Base-by-base conservation (phyloP, 192 early-diverging fungal genomes). In the Backusella liffmaniae region DNA sequence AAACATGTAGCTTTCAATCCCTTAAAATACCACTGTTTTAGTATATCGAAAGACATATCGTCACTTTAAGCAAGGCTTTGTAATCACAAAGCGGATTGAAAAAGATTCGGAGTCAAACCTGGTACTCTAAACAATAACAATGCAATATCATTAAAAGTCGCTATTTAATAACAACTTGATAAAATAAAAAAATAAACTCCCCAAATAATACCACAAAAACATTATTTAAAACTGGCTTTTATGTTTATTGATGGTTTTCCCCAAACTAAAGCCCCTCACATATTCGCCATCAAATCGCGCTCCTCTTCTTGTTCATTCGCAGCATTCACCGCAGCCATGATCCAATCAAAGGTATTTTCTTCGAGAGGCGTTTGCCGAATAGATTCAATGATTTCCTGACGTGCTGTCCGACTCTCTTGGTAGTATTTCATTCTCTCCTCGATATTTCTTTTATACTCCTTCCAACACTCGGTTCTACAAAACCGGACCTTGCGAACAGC, bases 401-500 rank as follows among this genome's bases (percentile, higher is more conserved):
- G 67, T 21, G 37, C n/a, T 23, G 10, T 21, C 3, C 66, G 30
- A 35, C 5, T 35, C 0, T 67, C 35, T 36, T 67, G 30, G 30
- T 35, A 32, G 5, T 69, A n/a, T 69, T n/a, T 41, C 21, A 69
- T 5, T 21, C 7, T 69, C 35, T 69, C n/a, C 8, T 35, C 35
- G 12, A 69, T 39, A 12, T 37, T 36, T 37, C n/a, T 36, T 69
- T 37, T 35, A 69, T 69, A 69, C 21, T 29, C 67, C 21, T 26
- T 23, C 67, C 67, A 69, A 1, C 67, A 69, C 37, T 69, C 13
- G 4, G 21, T 69, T 21, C 37, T 37, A 69, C 67, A 69, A 23
- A 69, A 69, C 6, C 67, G 67, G 23, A 69, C n/a, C 7, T 69
- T 69, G 23, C 67, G 67, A 41, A 69, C 36, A 69, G 37, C 16